Conservation (phyloP, 768 basidiomycete genomes). For the Saitozyma sp. region DNA sequence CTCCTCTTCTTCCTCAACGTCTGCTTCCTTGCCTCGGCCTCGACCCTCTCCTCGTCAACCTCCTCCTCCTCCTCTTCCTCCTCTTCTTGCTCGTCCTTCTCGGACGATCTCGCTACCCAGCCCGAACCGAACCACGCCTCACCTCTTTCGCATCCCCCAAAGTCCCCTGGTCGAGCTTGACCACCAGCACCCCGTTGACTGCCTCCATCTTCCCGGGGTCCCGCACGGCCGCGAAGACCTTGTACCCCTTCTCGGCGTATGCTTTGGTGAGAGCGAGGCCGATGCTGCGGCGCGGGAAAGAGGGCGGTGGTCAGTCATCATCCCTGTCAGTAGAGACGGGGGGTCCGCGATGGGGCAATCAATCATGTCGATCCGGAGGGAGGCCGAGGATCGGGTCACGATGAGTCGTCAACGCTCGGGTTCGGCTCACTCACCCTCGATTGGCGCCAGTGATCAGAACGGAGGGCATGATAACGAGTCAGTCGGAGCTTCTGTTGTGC, state of each 20-base stretch:
- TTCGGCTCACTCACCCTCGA: constrained; percentile 20
- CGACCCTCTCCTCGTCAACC: no score
- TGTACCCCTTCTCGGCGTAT: constrained; percentile 21
- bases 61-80: no score
- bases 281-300: constrained; percentile 14
- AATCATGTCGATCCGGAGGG: no score
- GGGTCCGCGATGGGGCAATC: no score
- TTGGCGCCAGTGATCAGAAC: constrained; percentile 33
- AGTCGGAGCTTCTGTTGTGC: no score
- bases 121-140: background rate
- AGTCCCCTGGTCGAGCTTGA: constrained; percentile 17
- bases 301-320: background rate
- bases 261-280: constrained; percentile 25
- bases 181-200: constrained; percentile 16
- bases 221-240: constrained; percentile 26
- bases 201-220: constrained; percentile 20
- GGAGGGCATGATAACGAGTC: constrained; percentile 1
- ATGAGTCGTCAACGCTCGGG: no score
- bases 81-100: no score
- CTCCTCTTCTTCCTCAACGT: constrained; percentile 20
- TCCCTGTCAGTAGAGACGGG: no score
- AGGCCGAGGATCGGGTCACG: background rate
- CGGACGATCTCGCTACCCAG: no score
- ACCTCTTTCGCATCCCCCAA: constrained; percentile 10
- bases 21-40: constrained; percentile 1